phyloP scores from a whole-genome alignment of 257 asterid species.

The Solanum medicagineum region DNA sequence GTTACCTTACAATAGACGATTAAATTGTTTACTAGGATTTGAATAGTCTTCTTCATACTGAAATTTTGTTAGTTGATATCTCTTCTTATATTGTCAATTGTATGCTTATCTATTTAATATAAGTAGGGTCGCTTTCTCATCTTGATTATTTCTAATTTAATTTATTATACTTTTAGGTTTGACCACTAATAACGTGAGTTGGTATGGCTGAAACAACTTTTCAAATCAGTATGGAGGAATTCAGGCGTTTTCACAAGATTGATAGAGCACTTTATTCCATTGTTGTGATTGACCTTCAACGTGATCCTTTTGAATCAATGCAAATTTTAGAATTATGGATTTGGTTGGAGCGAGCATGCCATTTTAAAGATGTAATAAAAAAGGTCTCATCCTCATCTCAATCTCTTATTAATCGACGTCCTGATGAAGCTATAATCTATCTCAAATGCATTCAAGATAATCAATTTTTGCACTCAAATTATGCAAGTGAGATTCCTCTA shows the following conservation, averaged over 20 bases:
- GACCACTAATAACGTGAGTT: background rate
- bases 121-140: background rate
- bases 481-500: constrained; percentile 22
- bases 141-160: background rate
- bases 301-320: constrained; percentile 36
- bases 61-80: background rate
- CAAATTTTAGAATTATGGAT: constrained; percentile 48
- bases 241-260: constrained; percentile 23
- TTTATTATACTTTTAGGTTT: constrained; percentile 13
- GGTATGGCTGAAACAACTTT: constrained; percentile 13
- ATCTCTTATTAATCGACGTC: constrained; percentile 17
- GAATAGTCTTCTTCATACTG: background rate
- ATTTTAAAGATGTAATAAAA: constrained; percentile 4
- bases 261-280: constrained; percentile 37
- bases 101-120: background rate
- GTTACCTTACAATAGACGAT: background rate
- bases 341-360: constrained; percentile 38
- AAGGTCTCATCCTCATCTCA: constrained; percentile 21
- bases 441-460: constrained; percentile 17
- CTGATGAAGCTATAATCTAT: constrained; percentile 48
- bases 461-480: background rate
- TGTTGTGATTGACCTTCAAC: constrained; percentile 34
- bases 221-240: constrained; percentile 15
- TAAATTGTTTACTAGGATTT: background rate
- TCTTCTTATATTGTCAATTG: background rate